Evolutionary conservation across 108 stramenopile species (phyloP), one percentile per base, ranked within the genome.

Genomic region (Conticribra weissflogii): DNA sequence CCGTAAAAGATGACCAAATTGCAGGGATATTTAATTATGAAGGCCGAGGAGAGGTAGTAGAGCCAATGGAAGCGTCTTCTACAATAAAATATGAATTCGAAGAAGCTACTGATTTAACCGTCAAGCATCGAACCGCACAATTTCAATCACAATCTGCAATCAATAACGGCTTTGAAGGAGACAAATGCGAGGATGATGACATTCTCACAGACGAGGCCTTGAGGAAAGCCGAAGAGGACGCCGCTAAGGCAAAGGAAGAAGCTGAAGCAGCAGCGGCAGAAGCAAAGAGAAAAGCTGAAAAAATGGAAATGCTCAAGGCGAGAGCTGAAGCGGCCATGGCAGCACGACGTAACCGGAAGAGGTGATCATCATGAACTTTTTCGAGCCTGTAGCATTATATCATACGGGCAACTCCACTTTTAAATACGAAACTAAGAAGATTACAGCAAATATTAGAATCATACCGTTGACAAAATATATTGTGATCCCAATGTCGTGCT

Each of bases 211-310:
- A 86, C 1, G 85, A 79, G 16, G 48, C 50, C 29, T 29, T 71
- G 55, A 71, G 49, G 27, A 23, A 76, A 47, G 74, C 68, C 12
- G 74, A 76, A 48, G 60, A 75, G 49, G 81, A 83, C 49, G 78
- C 63, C 31, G 78, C 57, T 0, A 63, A 51, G 50, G 78, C 81
- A 21, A 65, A 56, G 18, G 76, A 71, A 23, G 46, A 66, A 23
- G 78, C 78, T 31, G 72, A 79, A 57, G 56, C 44, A 21, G 71
- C 72, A n/a, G 81, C 78, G 3, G 80, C 71, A 29, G 88, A 90
- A 54, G 93, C 93, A 3, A 56, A 83, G 34, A 72, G 88, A 23
- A 92, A 92, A 56, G 87, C 84, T 19, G 89, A 85, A 32, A 92
- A 92, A 78, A 87, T 94, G 87, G 85, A 85, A 57, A 54, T 87